phyloP scores from a whole-genome alignment of 345 rosid species.

The Syzygium grande region DNA sequence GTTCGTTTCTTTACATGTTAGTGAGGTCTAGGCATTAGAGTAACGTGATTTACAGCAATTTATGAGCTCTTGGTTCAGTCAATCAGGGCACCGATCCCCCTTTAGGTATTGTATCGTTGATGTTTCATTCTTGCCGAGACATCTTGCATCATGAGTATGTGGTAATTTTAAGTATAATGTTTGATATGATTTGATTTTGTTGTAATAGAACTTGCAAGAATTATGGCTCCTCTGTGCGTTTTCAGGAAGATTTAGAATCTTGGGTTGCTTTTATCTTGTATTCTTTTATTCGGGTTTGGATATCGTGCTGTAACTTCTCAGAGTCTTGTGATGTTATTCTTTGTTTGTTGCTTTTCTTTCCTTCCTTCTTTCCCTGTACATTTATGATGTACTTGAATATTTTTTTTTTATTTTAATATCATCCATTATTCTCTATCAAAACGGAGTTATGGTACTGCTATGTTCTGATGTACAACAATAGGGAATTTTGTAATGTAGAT shows the following conservation, averaged over 20 bases:
- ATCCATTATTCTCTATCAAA: background rate
- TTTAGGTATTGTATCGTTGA: background rate
- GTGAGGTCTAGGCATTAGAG: background rate
- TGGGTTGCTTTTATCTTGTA: background rate
- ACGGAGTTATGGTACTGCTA: background rate
- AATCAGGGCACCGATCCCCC: background rate
- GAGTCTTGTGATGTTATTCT: background rate
- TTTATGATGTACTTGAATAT: background rate
- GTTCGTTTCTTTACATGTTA: background rate
- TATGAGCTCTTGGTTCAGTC: background rate
- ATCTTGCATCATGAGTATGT: background rate
- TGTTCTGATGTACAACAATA: slow-evolving; percentile 16
- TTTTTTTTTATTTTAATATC: background rate
- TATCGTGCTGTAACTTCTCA: background rate
- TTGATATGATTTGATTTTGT: background rate
- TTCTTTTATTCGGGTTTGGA: background rate
- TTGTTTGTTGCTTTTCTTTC: background rate
- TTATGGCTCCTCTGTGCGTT: background rate
- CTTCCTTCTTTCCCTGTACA: background rate
- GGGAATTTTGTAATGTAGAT: slow-evolving; percentile 2
- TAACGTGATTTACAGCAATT: background rate
- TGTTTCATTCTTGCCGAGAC: background rate
- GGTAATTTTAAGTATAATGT: background rate
- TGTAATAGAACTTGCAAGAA: background rate
- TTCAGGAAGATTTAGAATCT: background rate